Evolutionary conservation across 1,284 basidiomycete species (phyloP).

Genomic region (Ceratobasidium sp.): DNA sequence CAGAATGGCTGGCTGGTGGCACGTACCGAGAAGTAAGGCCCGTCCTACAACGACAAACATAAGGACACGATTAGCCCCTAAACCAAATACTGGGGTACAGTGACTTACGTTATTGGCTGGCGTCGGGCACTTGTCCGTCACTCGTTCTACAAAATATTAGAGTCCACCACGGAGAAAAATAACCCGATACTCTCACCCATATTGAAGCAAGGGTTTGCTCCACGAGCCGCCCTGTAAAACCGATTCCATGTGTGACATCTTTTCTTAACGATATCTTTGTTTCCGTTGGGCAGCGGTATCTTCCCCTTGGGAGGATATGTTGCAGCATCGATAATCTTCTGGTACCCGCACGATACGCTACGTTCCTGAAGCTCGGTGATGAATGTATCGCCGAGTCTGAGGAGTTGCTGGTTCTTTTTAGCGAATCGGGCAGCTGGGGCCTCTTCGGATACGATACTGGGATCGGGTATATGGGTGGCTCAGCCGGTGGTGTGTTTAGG

Average conservation of each 20-base stretch:
- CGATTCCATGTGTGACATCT: conserved; percentile 50
- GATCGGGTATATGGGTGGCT: neutral
- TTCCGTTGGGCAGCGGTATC: conserved; percentile 48
- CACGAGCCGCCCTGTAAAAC: conserved; percentile 41
- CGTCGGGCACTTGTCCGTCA: conserved; percentile 48
- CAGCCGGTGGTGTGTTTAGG: neutral
- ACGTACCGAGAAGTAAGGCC: conserved; percentile 6
- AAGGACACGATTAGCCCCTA: neutral
- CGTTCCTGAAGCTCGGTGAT: conserved; percentile 38
- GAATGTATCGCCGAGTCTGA: conserved; percentile 51
- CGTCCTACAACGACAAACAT: neutral
- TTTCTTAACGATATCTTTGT: conserved; percentile 33
- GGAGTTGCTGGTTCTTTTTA: conserved; percentile 49
- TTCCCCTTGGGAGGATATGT: conserved; percentile 52
- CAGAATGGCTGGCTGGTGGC: conserved; percentile 29
- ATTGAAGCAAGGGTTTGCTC: conserved; percentile 52
- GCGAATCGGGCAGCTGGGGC: conserved; percentile 50
- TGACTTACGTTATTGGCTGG: conserved; percentile 44
- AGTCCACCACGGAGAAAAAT: neutral
- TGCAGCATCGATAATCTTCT: conserved; percentile 51
- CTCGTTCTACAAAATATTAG: conserved; percentile 32
- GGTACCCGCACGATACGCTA: conserved; percentile 47
- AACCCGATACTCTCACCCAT: conserved; percentile 34
- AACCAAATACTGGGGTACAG: too few species aligned
- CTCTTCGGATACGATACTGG: conserved; percentile 49